Evolutionary conservation across 2,329 filamentous ascomycete genomes (phyloP), one percentile per base, ranked within the genome.

Genomic region (Aspergillus neoniger): DNA sequence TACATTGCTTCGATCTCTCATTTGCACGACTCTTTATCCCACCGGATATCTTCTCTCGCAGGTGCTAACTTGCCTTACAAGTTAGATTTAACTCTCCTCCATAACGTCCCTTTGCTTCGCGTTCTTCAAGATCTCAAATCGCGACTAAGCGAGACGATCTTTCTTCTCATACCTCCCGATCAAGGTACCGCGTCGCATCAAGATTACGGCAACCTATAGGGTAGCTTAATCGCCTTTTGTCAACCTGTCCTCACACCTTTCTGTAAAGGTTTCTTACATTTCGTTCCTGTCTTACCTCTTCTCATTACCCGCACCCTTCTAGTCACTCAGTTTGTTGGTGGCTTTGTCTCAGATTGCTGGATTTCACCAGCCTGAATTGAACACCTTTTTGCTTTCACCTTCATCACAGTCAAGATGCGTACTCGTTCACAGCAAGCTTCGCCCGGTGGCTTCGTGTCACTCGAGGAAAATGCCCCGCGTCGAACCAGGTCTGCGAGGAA

Each of bases 341-440:
- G 23, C 44, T 49, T 49, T 21, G 17, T 10, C 10, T 38, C 19
- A 8, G 15, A 17, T 15, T 12, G 21, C 28, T 6, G 14, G 32
- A 36, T 21, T 2, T 9, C 8, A 43, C 41, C 52, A 23, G 30
- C 38, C 36, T 28, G 25, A 15, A 32, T 14, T 21, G 5, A 51
- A 47, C 21, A 43, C 51, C 47, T 50, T n/a, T n/a, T 17, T 50
- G 47, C 32, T 48, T 32, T 36, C 14, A 25, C 44, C 19, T 36
- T 14, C 28, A 39, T 48, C 28, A 58, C 28, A 59, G 47, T 61
- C 65, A 69, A 63, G 56, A 77, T 77, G 75, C 73, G 75, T 41
- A 76, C 74, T 57, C 74, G 75, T 57, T 77, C 75, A 30, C 74
- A 78, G 60, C 71, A 72, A 21, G 63, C 71, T 17, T 75, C 74